Evolutionary conservation across 2,329 filamentous ascomycete genomes (phyloP).

Genomic region (Fonsecaea nubica): DNA sequence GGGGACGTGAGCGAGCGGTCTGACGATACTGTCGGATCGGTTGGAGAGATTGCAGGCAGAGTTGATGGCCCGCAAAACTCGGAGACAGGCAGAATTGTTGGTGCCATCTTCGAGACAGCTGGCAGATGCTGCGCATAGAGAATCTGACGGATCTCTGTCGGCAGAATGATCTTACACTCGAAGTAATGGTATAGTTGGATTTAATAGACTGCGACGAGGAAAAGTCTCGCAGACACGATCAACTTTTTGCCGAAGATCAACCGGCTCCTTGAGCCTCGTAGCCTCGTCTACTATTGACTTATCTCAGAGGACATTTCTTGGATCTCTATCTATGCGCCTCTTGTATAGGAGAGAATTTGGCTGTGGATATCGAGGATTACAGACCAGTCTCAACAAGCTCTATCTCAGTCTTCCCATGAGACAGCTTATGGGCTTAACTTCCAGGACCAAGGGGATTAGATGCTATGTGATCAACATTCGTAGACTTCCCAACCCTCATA

Average conservation of each 20-base stretch:
- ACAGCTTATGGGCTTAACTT: not conserved
- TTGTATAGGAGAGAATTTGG: not conserved
- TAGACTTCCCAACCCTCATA: conserved; percentile 9
- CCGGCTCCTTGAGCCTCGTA: conserved; percentile 5
- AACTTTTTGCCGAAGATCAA: conserved; percentile 13
- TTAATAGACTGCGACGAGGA: conserved; percentile 13
- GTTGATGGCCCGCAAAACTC: conserved; percentile 37
- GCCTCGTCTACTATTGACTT: no score
- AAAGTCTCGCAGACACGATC: not conserved
- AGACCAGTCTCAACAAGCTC: no score
- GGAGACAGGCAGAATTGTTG: conserved; percentile 41
- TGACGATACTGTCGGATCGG: conserved; percentile 34
- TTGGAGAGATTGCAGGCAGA: conserved; percentile 37
- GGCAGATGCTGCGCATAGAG: conserved; percentile 40
- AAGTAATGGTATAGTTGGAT: not conserved
- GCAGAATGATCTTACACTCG: not conserved
- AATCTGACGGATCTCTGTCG: not conserved
- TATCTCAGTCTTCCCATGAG: no score
- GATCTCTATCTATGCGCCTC: not conserved
- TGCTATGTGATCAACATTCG: conserved; percentile 10
- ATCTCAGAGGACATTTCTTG: not conserved
- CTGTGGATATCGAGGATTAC: not conserved
- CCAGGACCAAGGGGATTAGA: not conserved
- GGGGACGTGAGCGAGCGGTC: conserved; percentile 28
- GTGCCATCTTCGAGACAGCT: conserved; percentile 41